Evolutionary conservation across 2,329 filamentous ascomycete species (phyloP), one percentile per base, ranked within the genome.

Genomic region (Microascus cirrosus): DNA sequence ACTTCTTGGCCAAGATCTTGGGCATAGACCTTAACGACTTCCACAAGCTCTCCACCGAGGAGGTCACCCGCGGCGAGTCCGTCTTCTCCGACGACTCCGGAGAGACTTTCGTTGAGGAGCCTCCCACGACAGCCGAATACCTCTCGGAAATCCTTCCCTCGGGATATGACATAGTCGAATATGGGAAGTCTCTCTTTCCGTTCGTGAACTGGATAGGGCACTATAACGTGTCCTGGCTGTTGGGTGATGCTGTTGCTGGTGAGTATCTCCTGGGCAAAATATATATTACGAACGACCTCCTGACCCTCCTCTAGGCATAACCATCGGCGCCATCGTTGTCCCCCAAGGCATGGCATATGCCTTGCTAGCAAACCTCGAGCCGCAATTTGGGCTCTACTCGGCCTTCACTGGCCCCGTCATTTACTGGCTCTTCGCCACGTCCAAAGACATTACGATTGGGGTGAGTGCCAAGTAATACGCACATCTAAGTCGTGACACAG

Each of bases 361-460:
- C 22, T 65, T 74, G 39, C 67, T 80, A 20, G 77, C 77, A 2
- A 67, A 73, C 59, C 71, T 80, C 54, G 68, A 71, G 3, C 71
- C 76, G 28, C 73, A 80, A 62, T 80, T 75, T 64, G 77, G 77
- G 15, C 65, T 80, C 20, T 75, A 74, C 60, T 94, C 93, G 0
- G 96, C 93, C 0, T 97, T 99, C 68, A 94, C 96, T 81, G 94
- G 93, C 55, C 92, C 95, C 18, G 71, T 96, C 61, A 79, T 96
- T 61, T 99, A 99, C 73, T 97, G 93, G 93, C 88, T 96, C 68
- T 97, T 97, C 67, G 94, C 92, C 36, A 99, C 94, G 0, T 96
- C 93, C 15, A 99, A 97, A 69, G 93, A 99, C 71, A 97, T 99
- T 67, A 96, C 93, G 11, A 97, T 97, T 59, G 93, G 93, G 18